Evolutionary conservation across 2,329 filamentous ascomycete species (phyloP), one percentile per base, ranked within the genome.

Genomic region (Amauroascus verrucosus): DNA sequence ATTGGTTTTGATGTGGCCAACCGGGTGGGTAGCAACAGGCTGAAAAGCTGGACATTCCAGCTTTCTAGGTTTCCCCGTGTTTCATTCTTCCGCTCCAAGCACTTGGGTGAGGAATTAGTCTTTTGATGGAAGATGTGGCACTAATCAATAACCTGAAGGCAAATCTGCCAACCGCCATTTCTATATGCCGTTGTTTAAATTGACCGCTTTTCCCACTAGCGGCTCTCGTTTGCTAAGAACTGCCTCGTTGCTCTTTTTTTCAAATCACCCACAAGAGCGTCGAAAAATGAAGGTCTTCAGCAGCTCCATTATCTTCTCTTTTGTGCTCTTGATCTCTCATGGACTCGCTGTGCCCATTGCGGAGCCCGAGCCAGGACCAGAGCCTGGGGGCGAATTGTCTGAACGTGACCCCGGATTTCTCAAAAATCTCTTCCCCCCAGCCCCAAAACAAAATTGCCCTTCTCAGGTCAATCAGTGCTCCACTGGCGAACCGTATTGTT

Each of bases 341-440:
- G 53, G 44, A n/a, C 49, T 57, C 50, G 55, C 55, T 33, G 44
- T 57, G 5, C 55, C 55, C 26, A 35, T 49, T 43, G 51, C 55
- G 8, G 55, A 54, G 13, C 41, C 55, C 7, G 52, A 32, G 16
- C 24, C 52, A 49, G 9, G 18, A 3, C 35, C 51, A 38, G 51
- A 26, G 43, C 41, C 50, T 46, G 51, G 13, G 18, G 35, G 35
- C 22, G 46, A 22, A 6, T 37, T 54, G 46, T 14, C 41, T 20
- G 16, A 32, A 18, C 28, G 52, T n/a, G 46, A 46, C 16, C 38
- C 48, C 13, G 22, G 16, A 1, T 33, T 43, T 9, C 38, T 49
- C 20, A 30, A 38, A 8, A 30, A 28, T 20, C 16, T 47, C 33
- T 16, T 32, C 16, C 41, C 26, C 26, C 26, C 26, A 5, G 26